phyloP scores from a whole-genome alignment of 164 flowering plant genomes.

The Macadamia integrifolia region DNA sequence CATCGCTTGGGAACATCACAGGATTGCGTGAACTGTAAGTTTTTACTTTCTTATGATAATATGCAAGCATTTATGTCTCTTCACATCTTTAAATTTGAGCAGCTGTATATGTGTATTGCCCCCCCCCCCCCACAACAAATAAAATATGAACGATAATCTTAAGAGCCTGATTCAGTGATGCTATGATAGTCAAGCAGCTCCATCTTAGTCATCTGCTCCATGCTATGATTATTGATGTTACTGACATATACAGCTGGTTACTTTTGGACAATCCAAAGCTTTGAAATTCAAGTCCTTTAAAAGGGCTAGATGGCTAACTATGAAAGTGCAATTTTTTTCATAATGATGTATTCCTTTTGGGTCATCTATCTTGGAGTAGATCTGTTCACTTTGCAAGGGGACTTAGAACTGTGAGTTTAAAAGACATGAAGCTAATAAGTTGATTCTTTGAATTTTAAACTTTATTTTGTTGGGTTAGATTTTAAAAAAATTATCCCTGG shows the following conservation, averaged over 20 bases:
- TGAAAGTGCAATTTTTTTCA: not conserved
- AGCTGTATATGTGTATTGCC: not conserved
- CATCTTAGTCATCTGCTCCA: not conserved
- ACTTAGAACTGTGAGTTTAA: no score
- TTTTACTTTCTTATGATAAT: conserved; percentile 7
- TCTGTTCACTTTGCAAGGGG: no score
- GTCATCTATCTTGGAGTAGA: not conserved
- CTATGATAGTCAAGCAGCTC: no score
- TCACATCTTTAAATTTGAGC: not conserved
- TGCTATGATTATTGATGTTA: not conserved
- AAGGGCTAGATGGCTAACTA: not conserved
- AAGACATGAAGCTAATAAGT: no score
- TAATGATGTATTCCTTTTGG: not conserved
- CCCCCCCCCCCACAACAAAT: no score
- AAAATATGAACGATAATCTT: not conserved
- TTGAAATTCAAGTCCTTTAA: not conserved
- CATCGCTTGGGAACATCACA: conserved; percentile 43
- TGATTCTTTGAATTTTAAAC: not conserved
- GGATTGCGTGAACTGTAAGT: conserved; percentile 70
- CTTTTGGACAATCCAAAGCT: not conserved
- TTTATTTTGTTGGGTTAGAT: not conserved
- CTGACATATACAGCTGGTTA: not conserved
- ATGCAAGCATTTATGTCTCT: not conserved
- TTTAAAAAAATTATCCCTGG: not conserved
- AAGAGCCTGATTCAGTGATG: not conserved